phyloP scores from a whole-genome alignment of 345 rosid species.

The Clarkia xantiana region DNA sequence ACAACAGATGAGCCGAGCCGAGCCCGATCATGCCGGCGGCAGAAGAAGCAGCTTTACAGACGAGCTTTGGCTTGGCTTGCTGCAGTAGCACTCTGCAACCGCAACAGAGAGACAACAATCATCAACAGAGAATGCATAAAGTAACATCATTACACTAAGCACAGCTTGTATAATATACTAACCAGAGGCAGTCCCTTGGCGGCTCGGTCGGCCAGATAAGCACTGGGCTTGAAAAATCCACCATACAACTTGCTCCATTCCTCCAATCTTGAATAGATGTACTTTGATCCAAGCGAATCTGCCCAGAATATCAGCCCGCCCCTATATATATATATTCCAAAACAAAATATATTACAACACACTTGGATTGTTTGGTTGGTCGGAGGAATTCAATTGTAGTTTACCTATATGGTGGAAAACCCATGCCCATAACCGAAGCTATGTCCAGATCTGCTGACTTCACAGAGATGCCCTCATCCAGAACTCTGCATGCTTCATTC shows the following conservation, averaged over 20 bases:
- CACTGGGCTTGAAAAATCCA: conserved; percentile 84
- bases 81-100: no score
- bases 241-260: conserved; percentile 76
- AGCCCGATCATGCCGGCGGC: no score
- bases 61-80: no score
- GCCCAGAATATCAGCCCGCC: conserved; percentile 98
- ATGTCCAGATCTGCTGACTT: conserved; percentile 95
- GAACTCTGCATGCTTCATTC: conserved; percentile 89
- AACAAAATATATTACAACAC: background rate
- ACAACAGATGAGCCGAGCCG: no score
- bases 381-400: background rate
- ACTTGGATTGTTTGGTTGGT: background rate
- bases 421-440: conserved; percentile 88
- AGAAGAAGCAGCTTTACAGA: no score
- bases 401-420: conserved; percentile 90
- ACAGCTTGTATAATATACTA: conserved; percentile 2
- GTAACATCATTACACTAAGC: no score
- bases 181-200: conserved; percentile 61
- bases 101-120: no score
- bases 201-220: conserved; percentile 71
- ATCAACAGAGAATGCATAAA: no score
- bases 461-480: conserved; percentile 92
- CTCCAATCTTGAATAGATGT: conserved; percentile 51
- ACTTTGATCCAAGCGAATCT: conserved; percentile 60
- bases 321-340: conserved; percentile 1